phyloP scores from a whole-genome alignment of 2,329 filamentous ascomycete species.

The Diaporthe batatas region DNA sequence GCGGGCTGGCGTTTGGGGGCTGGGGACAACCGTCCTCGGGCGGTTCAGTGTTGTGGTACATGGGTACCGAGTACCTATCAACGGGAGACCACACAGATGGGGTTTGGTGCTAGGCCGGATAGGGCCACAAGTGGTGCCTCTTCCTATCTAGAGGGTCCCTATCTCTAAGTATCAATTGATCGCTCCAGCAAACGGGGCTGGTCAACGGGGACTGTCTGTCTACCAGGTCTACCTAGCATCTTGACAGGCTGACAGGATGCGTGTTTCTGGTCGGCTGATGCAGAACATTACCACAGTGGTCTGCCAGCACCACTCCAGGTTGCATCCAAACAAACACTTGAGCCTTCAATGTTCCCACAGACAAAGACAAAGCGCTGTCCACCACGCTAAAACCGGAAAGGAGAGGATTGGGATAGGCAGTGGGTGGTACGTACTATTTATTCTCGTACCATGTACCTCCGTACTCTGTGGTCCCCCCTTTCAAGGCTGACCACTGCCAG shows the following conservation, averaged over 20 bases:
- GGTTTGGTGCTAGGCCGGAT: slow-evolving; percentile 13
- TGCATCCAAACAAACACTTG: neutral
- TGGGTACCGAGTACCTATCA: neutral
- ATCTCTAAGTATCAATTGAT: neutral
- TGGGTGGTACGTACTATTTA: neutral
- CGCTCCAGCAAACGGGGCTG: neutral
- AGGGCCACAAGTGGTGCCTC: neutral
- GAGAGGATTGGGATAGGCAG: neutral
- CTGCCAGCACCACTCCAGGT: neutral
- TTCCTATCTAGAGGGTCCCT: neutral
- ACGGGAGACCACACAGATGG: neutral
- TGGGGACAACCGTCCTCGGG: neutral
- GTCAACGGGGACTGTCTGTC: neutral
- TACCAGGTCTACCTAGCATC: no score
- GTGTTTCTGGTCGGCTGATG: neutral
- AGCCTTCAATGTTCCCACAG: neutral
- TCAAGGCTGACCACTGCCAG: neutral
- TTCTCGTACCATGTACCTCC: no score
- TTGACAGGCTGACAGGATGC: neutral
- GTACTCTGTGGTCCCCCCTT: neutral
- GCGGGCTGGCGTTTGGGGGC: neutral
- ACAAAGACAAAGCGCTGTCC: slow-evolving; percentile 12
- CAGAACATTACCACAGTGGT: neutral
- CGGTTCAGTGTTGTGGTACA: neutral
- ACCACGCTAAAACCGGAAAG: neutral